A percentile compares a stretch with the other conserved stretches of the same genome.
Evolutionary conservation across 352 stramenopile species (phyloP).

Genomic region (Phytophthora melonis): DNA sequence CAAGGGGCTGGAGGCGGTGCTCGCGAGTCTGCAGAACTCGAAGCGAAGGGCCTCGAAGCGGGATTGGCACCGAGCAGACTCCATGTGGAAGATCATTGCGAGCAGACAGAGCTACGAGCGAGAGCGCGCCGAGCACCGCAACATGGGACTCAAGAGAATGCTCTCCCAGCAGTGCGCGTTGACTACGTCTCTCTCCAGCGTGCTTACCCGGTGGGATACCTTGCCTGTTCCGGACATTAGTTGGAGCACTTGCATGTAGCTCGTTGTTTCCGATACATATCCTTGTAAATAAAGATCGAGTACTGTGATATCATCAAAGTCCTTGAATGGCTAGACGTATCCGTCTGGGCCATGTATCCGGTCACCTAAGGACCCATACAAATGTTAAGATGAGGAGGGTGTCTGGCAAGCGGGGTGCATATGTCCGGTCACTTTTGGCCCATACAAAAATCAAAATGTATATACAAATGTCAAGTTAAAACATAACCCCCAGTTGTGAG

Average conservation of each 20-base stretch:
- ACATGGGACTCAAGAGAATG: constrained; percentile 28
- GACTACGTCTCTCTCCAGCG: constrained; percentile 19
- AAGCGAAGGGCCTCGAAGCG: neutral
- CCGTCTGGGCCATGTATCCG: too few relatives aligned
- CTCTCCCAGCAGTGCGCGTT: constrained; percentile 24
- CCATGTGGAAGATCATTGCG: constrained; percentile 36
- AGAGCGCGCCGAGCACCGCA: constrained; percentile 25
- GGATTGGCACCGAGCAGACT: constrained; percentile 3
- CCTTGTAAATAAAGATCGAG: too few relatives aligned
- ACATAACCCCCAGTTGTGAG: too few relatives aligned
- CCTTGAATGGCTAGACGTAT: too few relatives aligned
- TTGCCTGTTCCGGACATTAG: constrained; percentile 14
- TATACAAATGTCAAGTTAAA: too few relatives aligned
- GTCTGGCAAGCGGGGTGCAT: too few relatives aligned
- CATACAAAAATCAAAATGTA: too few relatives aligned
- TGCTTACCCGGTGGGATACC: constrained; percentile 20
- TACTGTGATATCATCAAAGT: too few relatives aligned
- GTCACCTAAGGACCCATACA: too few relatives aligned
- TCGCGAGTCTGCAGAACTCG: constrained; percentile 27
- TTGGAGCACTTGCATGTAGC: constrained; percentile 3
- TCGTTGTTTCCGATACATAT: neutral
- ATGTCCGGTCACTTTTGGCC: too few relatives aligned
- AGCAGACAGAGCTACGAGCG: constrained; percentile 27
- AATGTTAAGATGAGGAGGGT: too few relatives aligned
- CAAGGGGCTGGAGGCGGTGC: constrained; percentile 24